phyloP scores from a whole-genome alignment of 2,329 filamentous ascomycete genomes.

The Exophiala mesophila region DNA sequence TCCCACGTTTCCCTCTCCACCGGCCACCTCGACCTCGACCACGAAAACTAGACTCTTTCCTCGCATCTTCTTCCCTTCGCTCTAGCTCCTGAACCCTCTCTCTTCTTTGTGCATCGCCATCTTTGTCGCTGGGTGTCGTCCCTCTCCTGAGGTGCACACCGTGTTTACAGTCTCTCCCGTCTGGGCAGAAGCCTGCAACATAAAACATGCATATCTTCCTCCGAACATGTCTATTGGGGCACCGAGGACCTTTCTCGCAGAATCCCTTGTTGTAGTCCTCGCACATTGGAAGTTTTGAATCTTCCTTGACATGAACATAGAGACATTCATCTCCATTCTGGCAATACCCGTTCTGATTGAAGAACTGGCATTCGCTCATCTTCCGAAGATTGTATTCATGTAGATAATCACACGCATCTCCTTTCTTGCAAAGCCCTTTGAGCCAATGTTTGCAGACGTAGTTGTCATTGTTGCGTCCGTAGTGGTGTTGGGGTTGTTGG shows the following conservation, averaged over 20 bases:
- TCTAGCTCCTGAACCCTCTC: constrained; percentile 22
- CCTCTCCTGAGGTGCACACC: constrained; percentile 59
- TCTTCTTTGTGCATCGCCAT: constrained; percentile 18
- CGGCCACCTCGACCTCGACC: constrained; percentile 6
- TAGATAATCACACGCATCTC: constrained; percentile 91
- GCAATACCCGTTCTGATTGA: constrained; percentile 87
- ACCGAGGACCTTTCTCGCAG: constrained; percentile 82
- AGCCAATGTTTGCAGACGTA: constrained; percentile 99
- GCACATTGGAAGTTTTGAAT: constrained; percentile 72
- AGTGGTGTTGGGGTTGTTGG: constrained; percentile 35
- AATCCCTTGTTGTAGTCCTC: constrained; percentile 93
- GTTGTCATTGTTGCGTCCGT: constrained; percentile 34
- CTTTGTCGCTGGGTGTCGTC: constrained; percentile 9
- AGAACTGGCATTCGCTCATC: constrained; percentile 98
- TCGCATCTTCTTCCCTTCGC: constrained; percentile 21
- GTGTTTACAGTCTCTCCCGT: constrained; percentile 68
- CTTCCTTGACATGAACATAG: constrained; percentile 83
- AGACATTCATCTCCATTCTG: constrained; percentile 95
- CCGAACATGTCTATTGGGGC: constrained; percentile 83
- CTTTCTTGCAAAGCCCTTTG: constrained; percentile 95
- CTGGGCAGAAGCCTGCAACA: constrained; percentile 89
- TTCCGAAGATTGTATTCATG: constrained; percentile 98
- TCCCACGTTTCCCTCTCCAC: constrained; percentile 1
- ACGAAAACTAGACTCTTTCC: constrained; percentile 5
- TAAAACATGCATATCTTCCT: constrained; percentile 78